Evolutionary conservation across 495 filamentous ascomycete genomes (phyloP).

Genomic region (Bacidia rubella): DNA sequence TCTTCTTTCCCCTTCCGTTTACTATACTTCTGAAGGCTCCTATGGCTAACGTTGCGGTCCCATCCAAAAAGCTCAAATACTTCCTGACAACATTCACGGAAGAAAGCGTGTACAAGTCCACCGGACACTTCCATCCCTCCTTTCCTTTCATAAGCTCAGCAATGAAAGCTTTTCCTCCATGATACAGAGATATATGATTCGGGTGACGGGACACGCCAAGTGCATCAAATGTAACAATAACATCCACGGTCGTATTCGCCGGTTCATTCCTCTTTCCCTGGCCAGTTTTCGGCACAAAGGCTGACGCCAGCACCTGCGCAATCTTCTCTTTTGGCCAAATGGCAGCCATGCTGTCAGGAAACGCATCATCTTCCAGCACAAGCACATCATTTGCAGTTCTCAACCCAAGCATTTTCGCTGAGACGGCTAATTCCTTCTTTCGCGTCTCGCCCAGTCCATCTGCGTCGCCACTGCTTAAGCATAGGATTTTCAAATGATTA

Average conservation of each 20-base stretch:
- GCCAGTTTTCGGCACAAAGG: constrained; percentile 6
- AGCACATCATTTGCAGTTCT: constrained; percentile 60
- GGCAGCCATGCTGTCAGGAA: constrained; percentile 74
- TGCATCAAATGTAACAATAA: constrained; percentile 77
- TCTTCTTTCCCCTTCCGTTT: constrained; percentile 6
- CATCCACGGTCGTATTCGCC: constrained; percentile 55
- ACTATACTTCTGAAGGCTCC: constrained; percentile 28
- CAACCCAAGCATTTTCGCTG: constrained; percentile 61
- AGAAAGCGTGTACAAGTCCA: constrained; percentile 71
- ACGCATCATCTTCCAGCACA: constrained; percentile 62
- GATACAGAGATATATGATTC: constrained; percentile 79
- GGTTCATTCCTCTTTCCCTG: background rate
- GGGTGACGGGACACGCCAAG: constrained; percentile 71
- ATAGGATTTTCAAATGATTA: constrained; percentile 88
- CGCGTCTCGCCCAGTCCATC: constrained; percentile 73
- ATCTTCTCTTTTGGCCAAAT: constrained; percentile 61
- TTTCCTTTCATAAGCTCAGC: constrained; percentile 46
- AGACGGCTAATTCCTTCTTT: constrained; percentile 69
- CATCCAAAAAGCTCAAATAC: constrained; percentile 65
- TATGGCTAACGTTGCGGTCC: constrained; percentile 44
- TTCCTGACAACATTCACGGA: constrained; percentile 60
- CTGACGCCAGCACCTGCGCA: constrained; percentile 46
- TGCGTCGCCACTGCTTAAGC: constrained; percentile 79
- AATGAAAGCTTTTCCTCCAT: constrained; percentile 65
- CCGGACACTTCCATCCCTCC: constrained; percentile 54